Base-by-base conservation (phyloP, 2,329 filamentous ascomycete genomes). In the Trichoderma guizhouense region DNA sequence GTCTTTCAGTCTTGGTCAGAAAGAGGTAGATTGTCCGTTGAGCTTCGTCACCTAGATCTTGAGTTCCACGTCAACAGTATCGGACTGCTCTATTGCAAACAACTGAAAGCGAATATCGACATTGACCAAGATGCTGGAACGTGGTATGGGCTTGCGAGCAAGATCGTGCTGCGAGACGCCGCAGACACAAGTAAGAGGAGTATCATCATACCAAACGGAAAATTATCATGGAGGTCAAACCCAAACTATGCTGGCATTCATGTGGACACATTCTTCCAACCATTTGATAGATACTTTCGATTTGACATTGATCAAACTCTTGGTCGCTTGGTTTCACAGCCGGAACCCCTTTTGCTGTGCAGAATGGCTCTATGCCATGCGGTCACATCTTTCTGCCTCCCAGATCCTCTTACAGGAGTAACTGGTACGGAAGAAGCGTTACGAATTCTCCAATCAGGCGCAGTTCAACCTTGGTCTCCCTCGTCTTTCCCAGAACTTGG, bases 361-460 rank as follows among this genome's bases (percentile, higher is more conserved):
- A 81, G 81, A 1, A 91, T 90, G 74, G 89, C 89, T 0, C 78
- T 85, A 5, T 77, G 89, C 1, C 90, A 93, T 75, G 90, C 90
- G 0, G 79, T 85, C 5, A 92, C 90, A 0, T 90, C 90, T 0
- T 88, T 86, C 36, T 75, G 85, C 0, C 43, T 92, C 0, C 85
- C 87, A 0, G 91, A 92, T 75, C 79, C 82, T 0, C 81, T 92
- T 0, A 92, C 89, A 0, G 80, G 83, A 0, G 82, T 84, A 0
- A 92, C 89, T 0, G 91, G 91, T 0, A 86, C 84, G 0, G 90
- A 92, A 75, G 89, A 91, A 77, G 85, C 88, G 0, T 72, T 89
- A 0, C 78, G 83, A 2, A 84, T 82, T 32, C 79, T 92, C 0
- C 75, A 78, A 3, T 87, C 88, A 0, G 87, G 85, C 0, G 78